Evolutionary conservation across 345 rosid genomes (phyloP).

Genomic region (Firmiana major): DNA sequence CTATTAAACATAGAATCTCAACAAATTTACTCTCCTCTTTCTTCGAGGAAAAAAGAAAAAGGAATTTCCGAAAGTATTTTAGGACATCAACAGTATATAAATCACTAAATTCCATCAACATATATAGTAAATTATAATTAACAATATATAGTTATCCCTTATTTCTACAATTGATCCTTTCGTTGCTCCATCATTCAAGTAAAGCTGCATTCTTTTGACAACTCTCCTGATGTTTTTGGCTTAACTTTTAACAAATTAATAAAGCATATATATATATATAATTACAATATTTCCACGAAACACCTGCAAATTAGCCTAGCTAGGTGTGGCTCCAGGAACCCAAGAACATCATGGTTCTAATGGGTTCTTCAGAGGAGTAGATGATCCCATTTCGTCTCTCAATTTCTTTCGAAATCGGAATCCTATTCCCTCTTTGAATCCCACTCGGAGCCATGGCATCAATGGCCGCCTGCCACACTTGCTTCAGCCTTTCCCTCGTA

Average conservation of each 20-base stretch:
- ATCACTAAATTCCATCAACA: not conserved
- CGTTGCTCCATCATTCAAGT: not conserved
- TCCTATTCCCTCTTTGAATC: not conserved
- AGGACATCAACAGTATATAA: not conserved
- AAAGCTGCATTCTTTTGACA: not conserved
- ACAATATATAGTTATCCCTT: not conserved
- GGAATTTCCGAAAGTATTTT: not conserved
- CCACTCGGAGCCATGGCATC: constrained; percentile 12
- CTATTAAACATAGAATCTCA: not conserved
- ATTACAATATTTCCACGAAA: not conserved
- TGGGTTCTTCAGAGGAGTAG: constrained; percentile 41
- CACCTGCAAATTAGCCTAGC: not conserved
- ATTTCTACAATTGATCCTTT: not conserved
- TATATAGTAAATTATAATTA: not conserved
- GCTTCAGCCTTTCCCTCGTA: constrained; percentile 39
- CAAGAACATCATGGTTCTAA: constrained; percentile 60
- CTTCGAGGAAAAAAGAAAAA: not conserved
- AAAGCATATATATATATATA: not conserved
- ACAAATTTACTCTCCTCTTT: not conserved
- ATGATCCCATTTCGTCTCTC: constrained; percentile 35
- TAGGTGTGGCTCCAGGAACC: constrained; percentile 60
- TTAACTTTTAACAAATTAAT: not conserved
- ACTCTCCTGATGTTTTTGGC: not conserved
- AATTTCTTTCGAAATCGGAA: constrained; percentile 12
- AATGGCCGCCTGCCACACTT: constrained; percentile 30